Evolutionary conservation across 2,329 filamentous ascomycete species (phyloP).

Genomic region (Tolypocladium ophioglossoides): DNA sequence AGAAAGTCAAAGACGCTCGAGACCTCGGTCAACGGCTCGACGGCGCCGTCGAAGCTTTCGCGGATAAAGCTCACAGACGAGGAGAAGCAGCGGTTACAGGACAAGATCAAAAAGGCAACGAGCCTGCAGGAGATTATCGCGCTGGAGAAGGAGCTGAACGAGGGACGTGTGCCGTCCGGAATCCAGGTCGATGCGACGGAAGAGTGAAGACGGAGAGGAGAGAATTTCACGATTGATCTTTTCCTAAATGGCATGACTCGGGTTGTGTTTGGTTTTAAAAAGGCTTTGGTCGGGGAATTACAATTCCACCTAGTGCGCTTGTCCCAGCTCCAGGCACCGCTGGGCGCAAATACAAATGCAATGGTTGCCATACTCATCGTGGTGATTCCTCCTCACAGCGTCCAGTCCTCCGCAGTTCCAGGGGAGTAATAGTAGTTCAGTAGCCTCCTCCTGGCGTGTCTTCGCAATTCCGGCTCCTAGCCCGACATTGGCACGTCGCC

Average conservation of each 20-base stretch:
- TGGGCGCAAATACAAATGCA: not conserved
- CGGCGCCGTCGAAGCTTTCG: conserved; percentile 51
- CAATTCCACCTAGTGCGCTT: not conserved
- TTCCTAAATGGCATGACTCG: not conserved
- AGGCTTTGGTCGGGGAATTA: not conserved
- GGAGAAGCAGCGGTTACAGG: conserved; percentile 77
- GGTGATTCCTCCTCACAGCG: not conserved
- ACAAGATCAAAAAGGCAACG: conserved; percentile 79
- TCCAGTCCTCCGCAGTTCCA: too few species aligned
- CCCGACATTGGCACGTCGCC: conserved; percentile 51
- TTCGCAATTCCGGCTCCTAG: conserved; percentile 14
- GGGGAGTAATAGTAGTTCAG: too few species aligned
- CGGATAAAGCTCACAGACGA: conserved; percentile 77
- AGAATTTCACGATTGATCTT: not conserved
- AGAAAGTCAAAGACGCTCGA: conserved; percentile 72
- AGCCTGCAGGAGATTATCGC: conserved; percentile 83
- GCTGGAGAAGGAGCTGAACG: conserved; percentile 84
- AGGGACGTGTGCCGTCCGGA: conserved; percentile 72
- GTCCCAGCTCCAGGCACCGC: not conserved
- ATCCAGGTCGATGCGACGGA: conserved; percentile 50
- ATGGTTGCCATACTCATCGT: not conserved
- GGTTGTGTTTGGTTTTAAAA: not conserved
- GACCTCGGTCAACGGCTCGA: conserved; percentile 31
- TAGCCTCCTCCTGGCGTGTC: not conserved
- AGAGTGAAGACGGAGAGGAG: conserved; percentile 30